A percentile compares a stretch with the other conserved stretches of the same genome.
Conservation (phyloP, 2,329 filamentous ascomycete genomes). For the Verticillium nubilum region DNA sequence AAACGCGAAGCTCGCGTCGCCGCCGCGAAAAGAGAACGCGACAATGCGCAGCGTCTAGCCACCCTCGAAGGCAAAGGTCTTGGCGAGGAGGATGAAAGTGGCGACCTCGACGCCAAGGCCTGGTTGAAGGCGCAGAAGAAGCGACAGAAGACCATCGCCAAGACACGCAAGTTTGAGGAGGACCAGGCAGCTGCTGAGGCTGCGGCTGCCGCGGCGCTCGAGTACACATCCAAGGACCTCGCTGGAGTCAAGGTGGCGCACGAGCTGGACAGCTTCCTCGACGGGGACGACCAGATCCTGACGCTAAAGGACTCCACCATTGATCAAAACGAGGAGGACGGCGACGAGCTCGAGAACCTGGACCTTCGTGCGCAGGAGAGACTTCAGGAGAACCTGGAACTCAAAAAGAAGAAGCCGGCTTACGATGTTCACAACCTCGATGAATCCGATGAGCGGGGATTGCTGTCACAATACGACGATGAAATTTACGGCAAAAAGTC, state of each 20-base stretch:
- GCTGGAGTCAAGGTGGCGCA: constrained; percentile 90
- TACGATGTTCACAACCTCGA: constrained; percentile 82
- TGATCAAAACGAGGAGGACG: constrained; percentile 75
- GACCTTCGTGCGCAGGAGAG: constrained; percentile 67
- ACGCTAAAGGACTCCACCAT: constrained; percentile 93
- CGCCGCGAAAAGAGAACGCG: constrained; percentile 80
- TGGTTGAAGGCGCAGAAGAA: constrained; percentile 93
- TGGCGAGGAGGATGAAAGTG: constrained; percentile 65
- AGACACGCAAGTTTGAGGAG: constrained; percentile 64
- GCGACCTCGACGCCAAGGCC: constrained; percentile 68
- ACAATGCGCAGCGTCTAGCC: constrained; percentile 70
- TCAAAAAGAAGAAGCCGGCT: constrained; percentile 84
- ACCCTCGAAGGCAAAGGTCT: constrained; percentile 78
- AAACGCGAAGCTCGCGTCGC: constrained; percentile 76
- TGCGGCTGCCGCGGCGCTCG: constrained; percentile 51
- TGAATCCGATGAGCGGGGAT: constrained; percentile 56
- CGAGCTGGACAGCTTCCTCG: constrained; percentile 74
- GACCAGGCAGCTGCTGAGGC: constrained; percentile 75
- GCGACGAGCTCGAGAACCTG: constrained; percentile 82
- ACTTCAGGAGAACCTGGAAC: constrained; percentile 68
- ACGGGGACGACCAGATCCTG: constrained; percentile 80
- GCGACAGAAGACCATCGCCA: constrained; percentile 84
- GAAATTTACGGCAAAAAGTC: constrained; percentile 87
- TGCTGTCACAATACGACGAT: constrained; percentile 91
- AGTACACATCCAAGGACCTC: constrained; percentile 82